Evolutionary conservation across 1,284 basidiomycete genomes (phyloP).

Genomic region (Schizophyllum commune): DNA sequence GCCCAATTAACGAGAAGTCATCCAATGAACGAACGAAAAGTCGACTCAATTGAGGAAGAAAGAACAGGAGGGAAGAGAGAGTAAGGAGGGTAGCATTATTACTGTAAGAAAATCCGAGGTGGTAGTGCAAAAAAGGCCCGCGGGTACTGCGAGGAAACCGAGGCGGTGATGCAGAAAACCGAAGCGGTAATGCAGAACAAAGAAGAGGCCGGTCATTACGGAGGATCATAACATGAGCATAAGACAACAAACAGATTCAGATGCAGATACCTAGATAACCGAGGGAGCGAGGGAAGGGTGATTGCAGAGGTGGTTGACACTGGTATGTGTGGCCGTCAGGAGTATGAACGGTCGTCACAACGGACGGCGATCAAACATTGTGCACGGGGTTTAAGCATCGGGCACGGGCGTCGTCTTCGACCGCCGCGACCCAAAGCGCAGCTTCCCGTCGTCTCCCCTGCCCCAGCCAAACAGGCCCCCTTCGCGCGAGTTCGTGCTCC

Average conservation of each 20-base stretch:
- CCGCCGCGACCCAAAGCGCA: slow-evolving; percentile 63
- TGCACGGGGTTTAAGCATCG: too few relatives aligned
- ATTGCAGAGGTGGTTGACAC: background rate
- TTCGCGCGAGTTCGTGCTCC: slow-evolving; percentile 58
- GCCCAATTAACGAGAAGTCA: too few relatives aligned
- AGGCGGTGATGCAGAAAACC: too few relatives aligned
- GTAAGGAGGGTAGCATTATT: background rate
- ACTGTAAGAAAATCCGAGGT: background rate
- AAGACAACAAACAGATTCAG: slow-evolving; percentile 5
- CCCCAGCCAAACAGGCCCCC: slow-evolving; percentile 61
- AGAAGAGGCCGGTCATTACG: slow-evolving; percentile 10
- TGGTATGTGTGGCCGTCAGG: background rate
- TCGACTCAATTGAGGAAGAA: background rate
- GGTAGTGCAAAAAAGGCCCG: too few relatives aligned
- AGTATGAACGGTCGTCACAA: background rate
- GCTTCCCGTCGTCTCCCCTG: slow-evolving; percentile 44
- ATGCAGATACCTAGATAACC: slow-evolving; percentile 8
- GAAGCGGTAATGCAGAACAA: too few relatives aligned
- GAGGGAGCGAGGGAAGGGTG: slow-evolving; percentile 4
- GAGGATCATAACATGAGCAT: slow-evolving; percentile 18
- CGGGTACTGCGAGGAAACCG: too few relatives aligned
- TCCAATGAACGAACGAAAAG: background rate
- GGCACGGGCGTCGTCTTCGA: slow-evolving; percentile 23
- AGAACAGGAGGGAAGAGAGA: background rate
- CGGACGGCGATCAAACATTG: too few relatives aligned